Evolutionary conservation across 495 filamentous ascomycete genomes (phyloP).

Genomic region (Aspergillus homomorphus): DNA sequence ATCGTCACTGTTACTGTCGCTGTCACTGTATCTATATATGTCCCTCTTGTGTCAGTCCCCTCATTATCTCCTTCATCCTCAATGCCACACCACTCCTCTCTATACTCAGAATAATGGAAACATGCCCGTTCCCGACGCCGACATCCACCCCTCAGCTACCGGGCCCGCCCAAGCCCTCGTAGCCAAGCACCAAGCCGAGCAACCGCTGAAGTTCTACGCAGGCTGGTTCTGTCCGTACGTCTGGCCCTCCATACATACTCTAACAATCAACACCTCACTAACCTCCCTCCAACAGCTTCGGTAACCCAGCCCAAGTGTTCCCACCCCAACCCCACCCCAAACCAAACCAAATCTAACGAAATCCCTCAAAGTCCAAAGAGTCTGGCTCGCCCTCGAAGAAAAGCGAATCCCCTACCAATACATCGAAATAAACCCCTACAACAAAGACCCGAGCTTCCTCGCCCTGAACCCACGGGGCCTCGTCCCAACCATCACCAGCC

Average conservation of each 20-base stretch:
- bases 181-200: slow-evolving; percentile 44
- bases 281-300: slow-evolving; percentile 22
- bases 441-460: slow-evolving; percentile 61
- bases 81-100: background rate
- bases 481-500: slow-evolving; percentile 59
- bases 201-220: slow-evolving; percentile 59
- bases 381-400: slow-evolving; percentile 66
- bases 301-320: too few relatives aligned
- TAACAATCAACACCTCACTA: background rate
- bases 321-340: background rate
- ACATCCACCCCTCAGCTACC: slow-evolving; percentile 52
- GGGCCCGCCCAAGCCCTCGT: slow-evolving; percentile 49
- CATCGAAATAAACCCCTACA: slow-evolving; percentile 70
- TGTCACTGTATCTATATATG: background rate
- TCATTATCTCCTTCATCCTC: background rate
- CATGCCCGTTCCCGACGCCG: slow-evolving; percentile 38
- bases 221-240: slow-evolving; percentile 61
- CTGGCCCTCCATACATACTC: background rate
- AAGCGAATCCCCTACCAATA: slow-evolving; percentile 71
- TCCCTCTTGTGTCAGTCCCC: background rate
- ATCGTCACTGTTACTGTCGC: background rate
- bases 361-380: slow-evolving; percentile 50
- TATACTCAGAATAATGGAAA: background rate
- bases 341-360: background rate
- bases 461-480: slow-evolving; percentile 66